phyloP scores from a whole-genome alignment of 1,284 basidiomycete genomes.

The Microbotryum scabiosae region DNA sequence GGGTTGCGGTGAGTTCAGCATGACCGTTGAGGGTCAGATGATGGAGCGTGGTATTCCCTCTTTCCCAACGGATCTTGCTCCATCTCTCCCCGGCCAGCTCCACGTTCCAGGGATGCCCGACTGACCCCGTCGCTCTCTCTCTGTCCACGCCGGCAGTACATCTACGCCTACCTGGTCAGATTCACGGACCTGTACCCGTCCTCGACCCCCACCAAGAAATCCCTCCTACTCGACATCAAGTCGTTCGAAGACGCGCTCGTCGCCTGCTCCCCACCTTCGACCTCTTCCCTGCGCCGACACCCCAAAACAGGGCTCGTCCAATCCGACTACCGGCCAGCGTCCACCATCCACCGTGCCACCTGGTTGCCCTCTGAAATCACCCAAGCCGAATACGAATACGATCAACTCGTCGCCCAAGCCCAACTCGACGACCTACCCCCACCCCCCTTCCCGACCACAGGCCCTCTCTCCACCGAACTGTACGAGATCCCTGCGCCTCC shows the following conservation, averaged over 20 bases:
- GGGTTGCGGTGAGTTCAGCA: too few species aligned
- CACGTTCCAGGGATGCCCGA: too few species aligned
- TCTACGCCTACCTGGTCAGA: constrained; percentile 22
- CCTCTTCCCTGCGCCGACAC: neutral
- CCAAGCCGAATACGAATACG: neutral
- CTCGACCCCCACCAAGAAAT: neutral
- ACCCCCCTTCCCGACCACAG: neutral
- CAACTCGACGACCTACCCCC: constrained; percentile 4
- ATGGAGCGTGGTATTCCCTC: too few species aligned
- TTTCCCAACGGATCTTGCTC: too few species aligned
- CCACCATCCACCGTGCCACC: neutral
- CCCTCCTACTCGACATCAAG: constrained; percentile 8
- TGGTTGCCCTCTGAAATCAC: neutral
- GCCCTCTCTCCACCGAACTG: constrained; percentile 1
- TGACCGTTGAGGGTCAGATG: too few species aligned
- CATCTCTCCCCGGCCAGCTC: too few species aligned
- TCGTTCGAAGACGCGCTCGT: constrained; percentile 23
- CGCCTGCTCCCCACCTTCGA: constrained; percentile 11
- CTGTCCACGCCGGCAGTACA: constrained; percentile 12
- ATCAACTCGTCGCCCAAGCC: neutral
- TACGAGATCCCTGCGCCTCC: neutral
- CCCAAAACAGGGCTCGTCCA: neutral
- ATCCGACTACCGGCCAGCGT: neutral
- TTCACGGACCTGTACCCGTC: constrained; percentile 22
- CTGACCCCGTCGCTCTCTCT: neutral